phyloP scores from a whole-genome alignment of 2,329 filamentous ascomycete species.

The Periconia sp. region DNA sequence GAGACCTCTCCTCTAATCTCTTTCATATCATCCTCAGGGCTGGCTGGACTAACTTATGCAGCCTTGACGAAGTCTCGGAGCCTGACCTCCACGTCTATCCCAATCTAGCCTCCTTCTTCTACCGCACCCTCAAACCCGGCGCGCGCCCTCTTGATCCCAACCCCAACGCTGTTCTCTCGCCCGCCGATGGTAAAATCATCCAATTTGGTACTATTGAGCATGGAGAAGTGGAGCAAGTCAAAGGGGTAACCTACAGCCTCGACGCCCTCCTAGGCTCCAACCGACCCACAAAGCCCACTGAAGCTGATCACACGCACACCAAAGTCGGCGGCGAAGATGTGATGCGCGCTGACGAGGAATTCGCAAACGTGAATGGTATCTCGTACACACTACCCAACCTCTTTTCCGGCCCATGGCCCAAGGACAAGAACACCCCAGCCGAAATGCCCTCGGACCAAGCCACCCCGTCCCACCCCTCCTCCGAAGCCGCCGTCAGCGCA shows the following conservation, averaged over 20 bases:
- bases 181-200: slow-evolving; percentile 85
- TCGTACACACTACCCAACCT: slow-evolving; percentile 89
- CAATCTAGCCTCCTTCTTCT: slow-evolving; percentile 96
- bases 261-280: slow-evolving; percentile 78
- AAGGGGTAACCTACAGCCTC: slow-evolving; percentile 96
- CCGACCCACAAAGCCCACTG: slow-evolving; percentile 48
- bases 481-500: slow-evolving; percentile 79
- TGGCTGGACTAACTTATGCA: slow-evolving; percentile 35
- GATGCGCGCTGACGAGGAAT: slow-evolving; percentile 83
- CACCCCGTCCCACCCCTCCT: slow-evolving; percentile 64
- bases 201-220: slow-evolving; percentile 91
- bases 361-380: slow-evolving; percentile 91
- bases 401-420: slow-evolving; percentile 67
- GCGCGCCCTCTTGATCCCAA: slow-evolving; percentile 81
- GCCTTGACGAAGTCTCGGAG: slow-evolving; percentile 82
- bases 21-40: background rate
- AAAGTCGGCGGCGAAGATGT: slow-evolving; percentile 59
- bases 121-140: slow-evolving; percentile 88
- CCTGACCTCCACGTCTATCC: slow-evolving; percentile 86
- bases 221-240: slow-evolving; percentile 96
- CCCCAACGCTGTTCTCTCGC: slow-evolving; percentile 77
- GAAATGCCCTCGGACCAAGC: slow-evolving; percentile 72
- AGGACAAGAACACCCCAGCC: slow-evolving; percentile 46
- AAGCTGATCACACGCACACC: slow-evolving; percentile 27
- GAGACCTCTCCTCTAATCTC: slow-evolving; percentile 13